Evolutionary conservation across 371 early-diverging fungal genomes (phyloP), one percentile per base, ranked within the genome.

Genomic region (Saksenaea oblongispora): DNA sequence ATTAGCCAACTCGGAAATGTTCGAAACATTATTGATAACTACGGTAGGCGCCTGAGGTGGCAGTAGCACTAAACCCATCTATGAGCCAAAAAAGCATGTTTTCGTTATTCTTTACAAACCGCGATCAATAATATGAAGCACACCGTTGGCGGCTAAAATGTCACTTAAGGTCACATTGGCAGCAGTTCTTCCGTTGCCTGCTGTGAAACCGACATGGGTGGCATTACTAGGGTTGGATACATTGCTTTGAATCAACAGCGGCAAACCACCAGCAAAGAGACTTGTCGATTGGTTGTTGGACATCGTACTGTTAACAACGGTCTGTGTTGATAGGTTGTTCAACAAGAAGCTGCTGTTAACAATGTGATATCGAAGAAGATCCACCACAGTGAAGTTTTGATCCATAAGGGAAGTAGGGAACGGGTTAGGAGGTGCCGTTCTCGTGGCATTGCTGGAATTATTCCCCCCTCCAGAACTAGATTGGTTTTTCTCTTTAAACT

Each of bases 91-190:
- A 0, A 54, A 34, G 26, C 24, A n/a, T 54, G 0, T 34, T 34
- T 62, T 5, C 11, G 54, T 22, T 39, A 53, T 57, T 14, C 11
- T 58, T 4, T 36, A 3, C 58, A 54, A 68, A 78, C 78, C 61
- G 34, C 70, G 64, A 51, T 78, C 72, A 58, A 78, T 70, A 17
- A 78, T 56, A 41, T 80, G 77, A 13, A 75, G 47, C 28, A 71
- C 65, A 26, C 80, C 80, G 59, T 80, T 80, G 11, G 71, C 67
- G 13, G 77, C 73, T 2, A 63, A 56, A 22, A 80, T 65, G 64
- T 80, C 75, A 11, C 61, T 60, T 8, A 56, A 17, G 1, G 65
- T 58, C 9, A 74, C 70, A 26, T 61, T 66, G 35, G 75, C 66
- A 34, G 56, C 55, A n/a, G 36, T 22, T 14, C 54, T n/a, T 14